Evolutionary conservation across 352 stramenopile genomes (phyloP).

Genomic region (Pythium grandisporangium): DNA sequence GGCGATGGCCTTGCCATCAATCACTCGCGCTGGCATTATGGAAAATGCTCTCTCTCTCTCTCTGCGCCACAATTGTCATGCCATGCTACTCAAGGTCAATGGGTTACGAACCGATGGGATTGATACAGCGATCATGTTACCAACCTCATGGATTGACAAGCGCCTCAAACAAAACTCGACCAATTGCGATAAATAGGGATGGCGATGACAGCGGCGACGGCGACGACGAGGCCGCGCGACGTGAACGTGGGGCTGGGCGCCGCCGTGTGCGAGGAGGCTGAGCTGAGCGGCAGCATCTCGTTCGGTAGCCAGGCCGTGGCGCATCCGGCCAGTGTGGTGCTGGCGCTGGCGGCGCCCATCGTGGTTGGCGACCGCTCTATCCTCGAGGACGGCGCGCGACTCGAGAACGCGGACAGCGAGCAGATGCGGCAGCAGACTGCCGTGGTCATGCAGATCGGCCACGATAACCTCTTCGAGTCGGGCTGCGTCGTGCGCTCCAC

Average conservation of each 20-base stretch:
- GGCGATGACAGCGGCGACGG: neutral
- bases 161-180: neutral
- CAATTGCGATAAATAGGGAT: neutral
- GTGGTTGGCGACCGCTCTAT: slow-evolving; percentile 62
- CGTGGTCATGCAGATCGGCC: slow-evolving; percentile 40
- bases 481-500: slow-evolving; percentile 52
- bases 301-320: slow-evolving; percentile 20
- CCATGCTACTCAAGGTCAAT: too few species aligned
- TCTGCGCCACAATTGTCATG: too few species aligned
- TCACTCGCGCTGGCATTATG: slow-evolving; percentile 43
- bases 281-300: slow-evolving; percentile 14
- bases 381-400: slow-evolving; percentile 48
- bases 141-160: too few species aligned
- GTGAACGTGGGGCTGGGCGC: slow-evolving; percentile 13
- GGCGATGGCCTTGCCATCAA: slow-evolving; percentile 66
- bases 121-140: too few species aligned
- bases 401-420: slow-evolving; percentile 19
- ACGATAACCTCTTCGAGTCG: slow-evolving; percentile 72
- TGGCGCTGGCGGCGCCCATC: slow-evolving; percentile 23
- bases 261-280: slow-evolving; percentile 24
- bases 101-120: too few species aligned
- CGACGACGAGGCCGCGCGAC: slow-evolving; percentile 2
- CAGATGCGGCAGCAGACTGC: slow-evolving; percentile 2
- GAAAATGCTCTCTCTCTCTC: too few species aligned
- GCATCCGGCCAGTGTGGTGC: slow-evolving; percentile 16